A percentile compares a stretch with the other conserved stretches of the same genome.
These are phyloP conservation scores for Annulohypoxylon stygium DNA, from an alignment of 495 filamentous ascomycete genomes.

Conservation along the genomic window DNA sequence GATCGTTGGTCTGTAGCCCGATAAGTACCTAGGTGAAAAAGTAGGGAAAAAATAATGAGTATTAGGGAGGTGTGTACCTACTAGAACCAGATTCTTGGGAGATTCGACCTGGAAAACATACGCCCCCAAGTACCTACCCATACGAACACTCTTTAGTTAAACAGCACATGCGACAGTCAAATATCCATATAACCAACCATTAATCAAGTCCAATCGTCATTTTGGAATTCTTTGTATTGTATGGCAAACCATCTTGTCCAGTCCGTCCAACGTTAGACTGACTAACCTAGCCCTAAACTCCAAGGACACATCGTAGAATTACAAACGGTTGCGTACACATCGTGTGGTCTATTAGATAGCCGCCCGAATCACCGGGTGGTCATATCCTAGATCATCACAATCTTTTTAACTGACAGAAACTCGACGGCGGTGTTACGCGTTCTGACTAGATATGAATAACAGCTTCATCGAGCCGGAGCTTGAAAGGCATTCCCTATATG, in stretches of 20 bases:
- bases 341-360: background rate
- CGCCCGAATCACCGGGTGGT: background rate
- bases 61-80: background rate
- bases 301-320: background rate
- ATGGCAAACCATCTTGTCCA: background rate
- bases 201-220: background rate
- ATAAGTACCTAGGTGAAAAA: background rate
- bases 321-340: slow-evolving; percentile 18
- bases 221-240: slow-evolving; percentile 5
- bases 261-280: slow-evolving; percentile 2
- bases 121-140: too few relatives aligned
- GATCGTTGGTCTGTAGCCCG: background rate
- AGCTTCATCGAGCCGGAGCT: background rate
- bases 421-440: slow-evolving; percentile 14
- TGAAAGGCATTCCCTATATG: slow-evolving; percentile 28
- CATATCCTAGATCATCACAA: slow-evolving; percentile 9
- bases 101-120: background rate
- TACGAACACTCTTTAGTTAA: background rate
- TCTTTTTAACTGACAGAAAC: slow-evolving; percentile 6
- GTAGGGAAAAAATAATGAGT: background rate
- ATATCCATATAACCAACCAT: background rate
- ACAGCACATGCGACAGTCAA: background rate
- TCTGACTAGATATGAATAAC: slow-evolving; percentile 8
- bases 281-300: slow-evolving; percentile 3
- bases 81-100: background rate